These are phyloP conservation scores for Leucocoprinus gongylophorus DNA, from an alignment of 1,284 basidiomycete species.

Conservation along the genomic window DNA sequence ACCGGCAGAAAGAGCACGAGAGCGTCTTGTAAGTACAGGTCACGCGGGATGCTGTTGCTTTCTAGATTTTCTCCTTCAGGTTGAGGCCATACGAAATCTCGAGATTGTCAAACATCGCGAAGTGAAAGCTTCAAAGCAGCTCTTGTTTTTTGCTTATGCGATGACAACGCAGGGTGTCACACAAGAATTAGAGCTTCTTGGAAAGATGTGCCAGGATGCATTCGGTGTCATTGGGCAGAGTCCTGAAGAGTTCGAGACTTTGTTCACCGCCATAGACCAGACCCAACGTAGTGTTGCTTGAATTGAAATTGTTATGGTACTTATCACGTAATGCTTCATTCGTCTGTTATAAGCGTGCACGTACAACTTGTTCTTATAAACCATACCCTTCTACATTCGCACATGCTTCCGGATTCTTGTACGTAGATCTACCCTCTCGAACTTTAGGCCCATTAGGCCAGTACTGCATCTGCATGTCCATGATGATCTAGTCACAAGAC, in stretches of 20 bases:
- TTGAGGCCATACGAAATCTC: conserved; percentile 74
- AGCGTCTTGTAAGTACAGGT: conserved; percentile 53
- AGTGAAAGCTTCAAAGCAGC: conserved; percentile 68
- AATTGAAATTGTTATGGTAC: not conserved
- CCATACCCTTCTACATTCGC: no score
- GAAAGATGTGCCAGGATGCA: conserved; percentile 71
- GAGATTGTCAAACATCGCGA: conserved; percentile 78
- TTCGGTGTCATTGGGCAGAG: conserved; percentile 83
- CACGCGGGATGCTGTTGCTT: not conserved
- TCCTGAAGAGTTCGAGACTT: conserved; percentile 58
- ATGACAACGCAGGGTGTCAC: conserved; percentile 91
- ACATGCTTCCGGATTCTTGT: no score
- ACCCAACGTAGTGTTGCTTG: conserved; percentile 20
- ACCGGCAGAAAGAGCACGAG: conserved; percentile 78
- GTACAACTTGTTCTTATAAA: no score
- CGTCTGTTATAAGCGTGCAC: no score
- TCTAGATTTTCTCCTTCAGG: conserved; percentile 34
- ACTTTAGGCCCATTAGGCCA: no score
- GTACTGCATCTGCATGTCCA: no score
- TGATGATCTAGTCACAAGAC: no score
- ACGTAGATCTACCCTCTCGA: no score
- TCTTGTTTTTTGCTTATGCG: conserved; percentile 92
- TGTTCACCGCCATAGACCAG: conserved; percentile 39
- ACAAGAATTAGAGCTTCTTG: conserved; percentile 75
- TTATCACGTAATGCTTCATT: not conserved